These are phyloP conservation scores for Phytophthora crassamura DNA, from an alignment of 352 stramenopile genomes.

Conservation along the genomic window DNA sequence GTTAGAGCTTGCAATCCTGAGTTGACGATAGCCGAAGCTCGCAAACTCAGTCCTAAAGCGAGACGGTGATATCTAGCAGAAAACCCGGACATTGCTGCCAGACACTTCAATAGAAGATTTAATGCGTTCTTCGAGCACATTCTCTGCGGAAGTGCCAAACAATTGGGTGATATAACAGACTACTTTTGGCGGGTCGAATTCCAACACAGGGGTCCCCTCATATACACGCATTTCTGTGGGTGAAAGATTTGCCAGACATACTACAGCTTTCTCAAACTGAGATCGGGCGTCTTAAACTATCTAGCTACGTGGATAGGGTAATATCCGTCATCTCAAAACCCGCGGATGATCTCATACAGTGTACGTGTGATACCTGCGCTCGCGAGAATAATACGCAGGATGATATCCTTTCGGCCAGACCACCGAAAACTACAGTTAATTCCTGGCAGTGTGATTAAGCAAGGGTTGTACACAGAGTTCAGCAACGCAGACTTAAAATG, in stretches of 20 bases:
- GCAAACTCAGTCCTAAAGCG: background rate
- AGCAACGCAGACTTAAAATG: conserved; percentile 3
- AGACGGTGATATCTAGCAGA: conserved; percentile 6
- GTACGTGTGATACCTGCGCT: background rate
- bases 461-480: background rate
- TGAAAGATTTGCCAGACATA: conserved; percentile 18
- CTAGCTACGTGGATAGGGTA: background rate
- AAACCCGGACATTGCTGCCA: conserved; percentile 25
- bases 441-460: background rate
- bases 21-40: conserved; percentile 1
- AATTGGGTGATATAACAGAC: too few species aligned
- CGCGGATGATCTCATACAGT: background rate
- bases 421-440: background rate
- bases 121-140: conserved; percentile 24
- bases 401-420: background rate
- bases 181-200: too few species aligned
- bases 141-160: too few species aligned
- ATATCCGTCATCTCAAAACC: background rate
- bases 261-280: conserved; percentile 9
- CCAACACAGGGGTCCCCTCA: too few species aligned
- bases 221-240: conserved; percentile 29
- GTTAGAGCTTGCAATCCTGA: too few species aligned
- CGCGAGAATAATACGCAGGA: background rate
- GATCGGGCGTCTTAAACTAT: background rate
- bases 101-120: conserved; percentile 29